A percentile compares a stretch with the other conserved stretches of the same genome.
Evolutionary conservation across 1,139 yeast species (phyloP).

Genomic region (Pichia sp.): DNA sequence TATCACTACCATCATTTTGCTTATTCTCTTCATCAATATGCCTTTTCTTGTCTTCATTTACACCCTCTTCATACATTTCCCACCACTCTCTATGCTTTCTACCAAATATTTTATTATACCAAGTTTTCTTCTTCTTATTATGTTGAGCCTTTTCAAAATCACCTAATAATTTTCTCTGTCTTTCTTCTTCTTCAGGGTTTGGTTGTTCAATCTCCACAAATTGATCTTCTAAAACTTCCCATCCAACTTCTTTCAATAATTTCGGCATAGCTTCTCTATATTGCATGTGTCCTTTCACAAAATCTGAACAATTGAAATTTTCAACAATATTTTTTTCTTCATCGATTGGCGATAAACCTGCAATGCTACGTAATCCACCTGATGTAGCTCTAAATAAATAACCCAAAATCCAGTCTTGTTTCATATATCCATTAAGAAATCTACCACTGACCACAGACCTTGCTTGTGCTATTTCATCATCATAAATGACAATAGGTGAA

Average conservation of each 20-base stretch:
- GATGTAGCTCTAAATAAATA: constrained; percentile 92
- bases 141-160: constrained; percentile 84
- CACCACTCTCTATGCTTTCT: constrained; percentile 86
- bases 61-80: constrained; percentile 56
- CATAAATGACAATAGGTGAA: constrained; percentile 75
- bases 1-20: not conserved
- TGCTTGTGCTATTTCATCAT: constrained; percentile 73
- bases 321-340: constrained; percentile 40
- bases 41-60: constrained; percentile 23
- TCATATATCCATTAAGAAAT: constrained; percentile 84
- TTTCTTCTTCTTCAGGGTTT: constrained; percentile 79
- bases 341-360: constrained; percentile 78
- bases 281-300: constrained; percentile 94
- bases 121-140: constrained; percentile 41
- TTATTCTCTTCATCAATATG: not conserved
- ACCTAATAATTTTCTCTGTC: constrained; percentile 69
- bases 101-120: constrained; percentile 59
- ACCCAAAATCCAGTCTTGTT: constrained; percentile 95
- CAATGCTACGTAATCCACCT: constrained; percentile 86
- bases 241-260: constrained; percentile 59
- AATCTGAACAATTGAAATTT: constrained; percentile 79
- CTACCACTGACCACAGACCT: constrained; percentile 86
- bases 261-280: constrained; percentile 91
- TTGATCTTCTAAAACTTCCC: constrained; percentile 84
- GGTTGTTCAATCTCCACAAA: constrained; percentile 96